These are phyloP conservation scores for Heimioporus sp. DNA, from an alignment of 768 basidiomycete genomes.

Conservation along the genomic window DNA sequence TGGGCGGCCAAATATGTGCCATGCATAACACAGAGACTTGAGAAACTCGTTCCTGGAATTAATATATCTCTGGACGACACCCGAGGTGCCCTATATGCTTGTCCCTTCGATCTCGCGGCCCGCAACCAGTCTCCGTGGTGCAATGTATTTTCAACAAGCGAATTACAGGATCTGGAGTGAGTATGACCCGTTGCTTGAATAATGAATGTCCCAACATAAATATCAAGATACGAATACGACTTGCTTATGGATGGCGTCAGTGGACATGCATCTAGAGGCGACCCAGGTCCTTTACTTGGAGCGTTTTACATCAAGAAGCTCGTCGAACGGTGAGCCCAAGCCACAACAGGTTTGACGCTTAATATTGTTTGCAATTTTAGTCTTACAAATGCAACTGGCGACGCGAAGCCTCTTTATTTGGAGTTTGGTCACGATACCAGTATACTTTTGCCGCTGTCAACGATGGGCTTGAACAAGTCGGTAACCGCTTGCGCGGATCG, in stretches of 20 bases:
- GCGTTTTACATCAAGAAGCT: conserved; percentile 39
- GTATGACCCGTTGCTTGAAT: conserved; percentile 1
- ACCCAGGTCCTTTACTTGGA: conserved; percentile 37
- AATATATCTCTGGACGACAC: conserved; percentile 33
- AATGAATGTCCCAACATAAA: too few relatives aligned
- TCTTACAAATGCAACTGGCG: conserved; percentile 34
- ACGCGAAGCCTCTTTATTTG: conserved; percentile 34
- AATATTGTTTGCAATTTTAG: conserved; percentile 11
- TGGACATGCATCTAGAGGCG: conserved; percentile 32
- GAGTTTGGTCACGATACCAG: conserved; percentile 45
- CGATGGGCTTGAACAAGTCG: conserved; percentile 37
- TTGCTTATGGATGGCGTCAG: conserved; percentile 37
- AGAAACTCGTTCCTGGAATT: conserved; percentile 32
- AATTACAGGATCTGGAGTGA: conserved; percentile 37
- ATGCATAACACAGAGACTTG: conserved; percentile 35
- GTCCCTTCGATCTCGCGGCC: conserved; percentile 41
- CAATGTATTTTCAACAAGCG: conserved; percentile 32
- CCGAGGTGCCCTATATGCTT: conserved; percentile 42
- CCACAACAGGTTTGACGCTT: not conserved
- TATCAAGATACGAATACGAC: conserved; percentile 38
- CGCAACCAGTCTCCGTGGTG: conserved; percentile 40
- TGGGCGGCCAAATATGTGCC: conserved; percentile 37
- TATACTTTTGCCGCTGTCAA: conserved; percentile 38
- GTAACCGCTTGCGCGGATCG: not conserved
- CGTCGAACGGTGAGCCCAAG: conserved; percentile 33